phyloP scores from a whole-genome alignment of 805 yeast species.

The Saccharomyces kudriavzevii region DNA sequence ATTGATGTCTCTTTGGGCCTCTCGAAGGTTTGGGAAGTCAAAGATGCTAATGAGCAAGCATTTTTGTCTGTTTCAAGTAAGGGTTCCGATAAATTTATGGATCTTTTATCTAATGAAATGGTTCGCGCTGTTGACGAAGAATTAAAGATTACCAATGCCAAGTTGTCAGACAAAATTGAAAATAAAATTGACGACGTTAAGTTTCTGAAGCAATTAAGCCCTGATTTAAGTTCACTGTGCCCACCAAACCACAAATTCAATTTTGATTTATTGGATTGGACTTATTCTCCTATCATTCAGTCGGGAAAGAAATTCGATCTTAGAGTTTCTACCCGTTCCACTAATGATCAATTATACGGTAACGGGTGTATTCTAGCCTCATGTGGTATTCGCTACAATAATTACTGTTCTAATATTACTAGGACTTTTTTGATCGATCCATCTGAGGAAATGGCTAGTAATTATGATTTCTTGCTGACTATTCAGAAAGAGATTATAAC shows the following conservation, averaged over 20 bases:
- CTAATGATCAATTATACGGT: conserved; percentile 52
- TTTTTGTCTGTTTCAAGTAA: conserved; percentile 63
- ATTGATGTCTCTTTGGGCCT: conserved; percentile 48
- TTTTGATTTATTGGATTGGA: conserved; percentile 77
- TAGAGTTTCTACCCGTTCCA: conserved; percentile 74
- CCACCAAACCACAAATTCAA: conserved; percentile 59
- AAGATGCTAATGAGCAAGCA: conserved; percentile 71
- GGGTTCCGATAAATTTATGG: conserved; percentile 72
- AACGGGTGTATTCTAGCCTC: conserved; percentile 77
- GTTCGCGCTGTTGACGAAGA: conserved; percentile 83
- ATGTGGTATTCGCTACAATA: conserved; percentile 77
- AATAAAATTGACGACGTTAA: conserved; percentile 72
- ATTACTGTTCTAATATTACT: conserved; percentile 80
- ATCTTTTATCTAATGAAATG: conserved; percentile 79
- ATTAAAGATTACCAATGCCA: conserved; percentile 59
- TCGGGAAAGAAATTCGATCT: conserved; percentile 82
- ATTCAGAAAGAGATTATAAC: conserved; percentile 59
- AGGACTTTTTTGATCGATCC: conserved; percentile 90
- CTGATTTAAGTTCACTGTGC: conserved; percentile 32
- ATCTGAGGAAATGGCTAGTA: conserved; percentile 62
- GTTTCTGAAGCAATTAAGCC: conserved; percentile 51
- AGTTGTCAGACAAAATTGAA: conserved; percentile 69
- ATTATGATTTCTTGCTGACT: conserved; percentile 66
- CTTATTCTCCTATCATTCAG: conserved; percentile 84
- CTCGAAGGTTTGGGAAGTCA: conserved; percentile 56